Evolutionary conservation across 2,329 filamentous ascomycete genomes (phyloP).

Genomic region (Periconia sp.): DNA sequence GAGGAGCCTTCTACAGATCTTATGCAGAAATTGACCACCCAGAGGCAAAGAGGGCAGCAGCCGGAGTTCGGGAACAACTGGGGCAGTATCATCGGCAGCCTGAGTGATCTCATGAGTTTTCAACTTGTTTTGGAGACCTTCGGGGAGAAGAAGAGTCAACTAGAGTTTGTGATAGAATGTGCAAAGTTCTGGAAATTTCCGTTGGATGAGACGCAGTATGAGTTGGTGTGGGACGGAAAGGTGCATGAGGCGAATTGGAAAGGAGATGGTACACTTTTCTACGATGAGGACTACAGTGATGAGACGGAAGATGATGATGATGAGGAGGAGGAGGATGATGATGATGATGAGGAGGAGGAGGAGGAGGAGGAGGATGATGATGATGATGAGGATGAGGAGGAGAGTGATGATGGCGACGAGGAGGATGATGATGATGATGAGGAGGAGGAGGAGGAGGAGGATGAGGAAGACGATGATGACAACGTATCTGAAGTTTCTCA

Average conservation of each 20-base stretch:
- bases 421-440: not conserved
- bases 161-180: conserved; percentile 33
- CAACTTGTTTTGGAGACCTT: conserved; percentile 36
- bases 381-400: not conserved
- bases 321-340: not conserved
- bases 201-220: conserved; percentile 9
- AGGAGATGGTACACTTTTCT: not conserved
- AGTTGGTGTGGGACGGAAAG: conserved; percentile 31
- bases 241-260: conserved; percentile 23
- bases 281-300: not conserved
- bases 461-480: not conserved
- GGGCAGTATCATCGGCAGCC: conserved; percentile 14
- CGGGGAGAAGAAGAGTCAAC: conserved; percentile 23
- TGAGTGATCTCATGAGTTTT: conserved; percentile 27
- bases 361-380: not conserved
- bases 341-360: not conserved
- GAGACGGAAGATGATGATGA: not conserved
- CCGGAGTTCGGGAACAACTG: conserved; percentile 13
- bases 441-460: not conserved
- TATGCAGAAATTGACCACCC: conserved; percentile 25
- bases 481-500: not conserved
- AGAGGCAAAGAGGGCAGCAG: conserved; percentile 20
- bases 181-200: conserved; percentile 38
- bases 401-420: not conserved
- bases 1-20: conserved; percentile 9